These are phyloP conservation scores for Mortierella sp. DNA, from an alignment of 371 early-diverging fungal genomes.

Conservation along the genomic window DNA sequence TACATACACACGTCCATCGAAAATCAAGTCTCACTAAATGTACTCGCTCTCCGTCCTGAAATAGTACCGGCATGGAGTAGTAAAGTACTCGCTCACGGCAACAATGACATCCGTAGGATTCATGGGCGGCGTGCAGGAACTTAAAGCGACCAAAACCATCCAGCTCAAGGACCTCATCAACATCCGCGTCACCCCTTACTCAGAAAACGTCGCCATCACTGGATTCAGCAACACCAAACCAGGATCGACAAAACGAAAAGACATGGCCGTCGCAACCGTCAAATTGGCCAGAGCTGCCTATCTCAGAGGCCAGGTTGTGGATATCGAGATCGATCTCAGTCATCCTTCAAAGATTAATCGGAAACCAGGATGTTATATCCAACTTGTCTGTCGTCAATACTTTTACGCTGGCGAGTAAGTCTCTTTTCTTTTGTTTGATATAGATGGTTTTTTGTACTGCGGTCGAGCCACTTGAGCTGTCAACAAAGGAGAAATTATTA, in stretches of 20 bases:
- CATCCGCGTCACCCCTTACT: conserved; percentile 18
- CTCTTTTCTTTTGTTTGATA: background rate
- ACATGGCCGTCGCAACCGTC: conserved; percentile 20
- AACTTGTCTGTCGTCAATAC: conserved; percentile 27
- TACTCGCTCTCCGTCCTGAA: background rate
- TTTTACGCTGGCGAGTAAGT: conserved; percentile 44
- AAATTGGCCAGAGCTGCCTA: conserved; percentile 23
- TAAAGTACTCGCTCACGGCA: conserved; percentile 31
- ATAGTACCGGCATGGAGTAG: conserved; percentile 35
- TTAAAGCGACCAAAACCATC: conserved; percentile 15
- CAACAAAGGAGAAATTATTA: background rate
- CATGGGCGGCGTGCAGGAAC: conserved; percentile 26
- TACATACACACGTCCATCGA: background rate
- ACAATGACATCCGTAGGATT: conserved; percentile 22
- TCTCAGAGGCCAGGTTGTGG: conserved; percentile 24
- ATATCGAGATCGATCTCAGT: conserved; percentile 29
- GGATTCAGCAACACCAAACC: conserved; percentile 15
- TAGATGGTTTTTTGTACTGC: background rate
- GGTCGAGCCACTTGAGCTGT: background rate
- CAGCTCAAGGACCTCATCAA: conserved; percentile 34
- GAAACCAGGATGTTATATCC: conserved; percentile 30
- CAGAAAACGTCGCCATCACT: background rate
- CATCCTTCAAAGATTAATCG: conserved; percentile 30
- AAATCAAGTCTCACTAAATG: too few relatives aligned
- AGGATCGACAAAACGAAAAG: background rate